Conservation (phyloP, 768 basidiomycete species). For the Tulasnella calospora region DNA sequence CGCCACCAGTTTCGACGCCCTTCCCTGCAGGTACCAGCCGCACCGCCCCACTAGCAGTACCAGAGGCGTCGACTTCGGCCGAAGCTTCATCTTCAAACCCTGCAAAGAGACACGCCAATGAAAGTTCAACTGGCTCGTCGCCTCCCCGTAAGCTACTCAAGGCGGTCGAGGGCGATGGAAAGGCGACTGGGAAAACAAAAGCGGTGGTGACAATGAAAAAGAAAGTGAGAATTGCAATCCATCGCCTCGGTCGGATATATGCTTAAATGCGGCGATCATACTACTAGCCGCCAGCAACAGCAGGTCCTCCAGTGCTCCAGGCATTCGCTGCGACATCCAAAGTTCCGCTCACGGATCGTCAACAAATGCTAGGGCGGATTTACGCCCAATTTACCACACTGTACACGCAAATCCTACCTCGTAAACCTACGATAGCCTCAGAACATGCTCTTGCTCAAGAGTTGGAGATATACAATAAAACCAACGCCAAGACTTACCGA, state of each 20-base stretch:
- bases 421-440: conserved; percentile 58
- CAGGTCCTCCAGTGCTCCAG: conserved; percentile 28
- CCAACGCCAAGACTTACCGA: conserved; percentile 75
- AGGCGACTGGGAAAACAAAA: background rate
- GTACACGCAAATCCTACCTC: conserved; percentile 53
- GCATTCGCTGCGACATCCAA: conserved; percentile 41
- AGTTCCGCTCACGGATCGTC: conserved; percentile 64
- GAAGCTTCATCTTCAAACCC: background rate
- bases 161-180: background rate
- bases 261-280: background rate
- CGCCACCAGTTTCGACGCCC: background rate
- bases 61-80: background rate
- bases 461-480: conserved; percentile 66
- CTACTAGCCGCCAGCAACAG: background rate
- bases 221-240: background rate
- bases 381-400: conserved; percentile 67
- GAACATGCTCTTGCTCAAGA: conserved; percentile 82
- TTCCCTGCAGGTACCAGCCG: background rate
- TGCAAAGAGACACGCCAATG: conserved; percentile 4
- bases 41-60: background rate
- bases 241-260: background rate
- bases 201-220: background rate
- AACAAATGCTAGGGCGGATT: conserved; percentile 71
- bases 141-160: conserved; percentile 21
- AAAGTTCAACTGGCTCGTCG: background rate